These are phyloP conservation scores for Nannizzia gypsea DNA, from an alignment of 2,329 filamentous ascomycete species.

Conservation along the genomic window DNA sequence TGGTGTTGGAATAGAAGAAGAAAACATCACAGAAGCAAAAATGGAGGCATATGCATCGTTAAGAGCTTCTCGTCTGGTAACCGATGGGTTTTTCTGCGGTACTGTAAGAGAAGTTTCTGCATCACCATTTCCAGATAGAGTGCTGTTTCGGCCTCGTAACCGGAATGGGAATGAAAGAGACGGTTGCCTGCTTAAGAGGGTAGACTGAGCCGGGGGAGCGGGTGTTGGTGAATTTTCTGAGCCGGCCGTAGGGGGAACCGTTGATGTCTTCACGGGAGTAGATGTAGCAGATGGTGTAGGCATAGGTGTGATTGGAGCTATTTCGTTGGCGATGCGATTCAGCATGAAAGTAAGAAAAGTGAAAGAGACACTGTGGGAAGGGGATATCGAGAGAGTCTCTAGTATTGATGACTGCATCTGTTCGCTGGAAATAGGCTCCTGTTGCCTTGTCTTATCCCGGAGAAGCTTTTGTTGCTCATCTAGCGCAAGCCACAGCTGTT, in stretches of 20 bases:
- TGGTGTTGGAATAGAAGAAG: slow-evolving; percentile 30
- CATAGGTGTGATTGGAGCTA: slow-evolving; percentile 30
- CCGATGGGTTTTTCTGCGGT: slow-evolving; percentile 35
- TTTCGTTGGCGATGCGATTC: slow-evolving; percentile 45
- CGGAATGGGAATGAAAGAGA: slow-evolving; percentile 13
- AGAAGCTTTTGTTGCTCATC: slow-evolving; percentile 46
- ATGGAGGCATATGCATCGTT: slow-evolving; percentile 53
- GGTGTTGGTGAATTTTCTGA: slow-evolving; percentile 24
- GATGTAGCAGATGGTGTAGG: slow-evolving; percentile 10
- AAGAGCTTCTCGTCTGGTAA: slow-evolving; percentile 46
- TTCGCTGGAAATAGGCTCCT: slow-evolving; percentile 36
- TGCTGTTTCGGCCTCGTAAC: slow-evolving; percentile 9
- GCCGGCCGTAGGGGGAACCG: slow-evolving; percentile 17
- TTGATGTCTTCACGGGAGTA: slow-evolving; percentile 18
- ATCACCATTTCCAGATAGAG: slow-evolving; percentile 5
- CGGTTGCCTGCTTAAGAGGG: not conserved
- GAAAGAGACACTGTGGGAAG: slow-evolving; percentile 78
- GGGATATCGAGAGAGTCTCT: slow-evolving; percentile 58
- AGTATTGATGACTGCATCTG: slow-evolving; percentile 53
- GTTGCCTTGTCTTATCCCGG: slow-evolving; percentile 40
- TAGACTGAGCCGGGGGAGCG: slow-evolving; percentile 11
- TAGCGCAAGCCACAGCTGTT: slow-evolving; percentile 57
- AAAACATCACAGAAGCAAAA: slow-evolving; percentile 53
- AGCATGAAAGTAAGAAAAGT: slow-evolving; percentile 76
- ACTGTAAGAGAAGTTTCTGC: slow-evolving; percentile 13